These are phyloP conservation scores for Herpetomonas samuelpessoai DNA, from an alignment of 208 protist genomes.

Conservation along the genomic window DNA sequence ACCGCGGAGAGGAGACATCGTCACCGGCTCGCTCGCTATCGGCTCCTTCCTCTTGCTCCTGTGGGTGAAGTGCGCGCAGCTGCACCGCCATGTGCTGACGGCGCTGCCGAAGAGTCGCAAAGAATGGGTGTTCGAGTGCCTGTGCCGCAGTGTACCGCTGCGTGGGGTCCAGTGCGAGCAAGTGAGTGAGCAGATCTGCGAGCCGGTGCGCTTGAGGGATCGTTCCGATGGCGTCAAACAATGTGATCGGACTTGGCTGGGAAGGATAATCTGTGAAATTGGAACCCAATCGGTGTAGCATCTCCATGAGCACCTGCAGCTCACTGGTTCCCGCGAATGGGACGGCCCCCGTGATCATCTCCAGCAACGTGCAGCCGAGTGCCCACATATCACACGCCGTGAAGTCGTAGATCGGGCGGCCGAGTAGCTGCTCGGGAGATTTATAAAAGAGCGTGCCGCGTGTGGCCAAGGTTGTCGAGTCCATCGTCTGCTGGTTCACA, in stretches of 20 bases:
- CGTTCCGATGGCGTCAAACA: constrained; percentile 57
- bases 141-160: constrained; percentile 43
- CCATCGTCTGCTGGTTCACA: constrained; percentile 15
- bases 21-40: too few relatives aligned
- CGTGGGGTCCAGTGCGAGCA: constrained; percentile 61
- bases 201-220: constrained; percentile 30
- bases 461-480: constrained; percentile 16
- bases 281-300: constrained; percentile 52
- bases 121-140: constrained; percentile 56
- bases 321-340: constrained; percentile 54
- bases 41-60: too few relatives aligned
- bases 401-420: constrained; percentile 28
- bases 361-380: constrained; percentile 73
- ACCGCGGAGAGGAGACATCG: too few relatives aligned
- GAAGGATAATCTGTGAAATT: constrained; percentile 48
- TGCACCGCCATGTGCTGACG: too few relatives aligned
- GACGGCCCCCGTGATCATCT: constrained; percentile 49
- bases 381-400: constrained; percentile 75
- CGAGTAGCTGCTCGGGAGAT: constrained; percentile 71
- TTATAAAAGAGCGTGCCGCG: constrained; percentile 82
- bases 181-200: constrained; percentile 37
- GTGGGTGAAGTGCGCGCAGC: too few relatives aligned
- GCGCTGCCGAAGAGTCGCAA: constrained; percentile 28
- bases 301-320: constrained; percentile 62
- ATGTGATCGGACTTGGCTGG: constrained; percentile 13